Evolutionary conservation across 306 rosid species (phyloP), one percentile per base, ranked within the genome.

Genomic region (Arachis stenosperma): DNA sequence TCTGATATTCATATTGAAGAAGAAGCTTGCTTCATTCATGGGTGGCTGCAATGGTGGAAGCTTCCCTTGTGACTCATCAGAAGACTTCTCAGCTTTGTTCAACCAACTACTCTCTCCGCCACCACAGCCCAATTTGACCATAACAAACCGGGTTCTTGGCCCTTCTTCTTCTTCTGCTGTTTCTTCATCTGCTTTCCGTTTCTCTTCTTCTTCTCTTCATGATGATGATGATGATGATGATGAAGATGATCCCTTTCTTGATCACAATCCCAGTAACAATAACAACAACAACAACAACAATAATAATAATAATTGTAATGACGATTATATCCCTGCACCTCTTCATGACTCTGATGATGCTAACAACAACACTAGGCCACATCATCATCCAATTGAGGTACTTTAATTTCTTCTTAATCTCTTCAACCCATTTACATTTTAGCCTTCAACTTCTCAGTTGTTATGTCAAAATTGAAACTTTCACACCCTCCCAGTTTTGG

Each of bases 41-140:
- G 89, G 83, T 61, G 33, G 33, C 10, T 39, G 29, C 14, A 7
- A 50, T 42, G 17, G 44, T 13, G 47, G 22, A 33, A 33, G 50
- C 29, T 17, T 75, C 2, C 73, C 83, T 43, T 50, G 81, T 41
- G 14, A 22, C 15, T 88, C 84, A 53, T 68, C 93, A 0, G 88
- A 89, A 75, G 93, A 88, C 2, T 81, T 92, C 54, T 86, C 90
- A 9, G 70, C 89, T 81, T 72, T 88, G 55, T 83, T 90, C 33
- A 85, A 83, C 79, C 93, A 86, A 13, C 85, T 87, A 46, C 85
- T 86, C 37, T 37, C 73, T 27, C 39, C 78, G 3, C 65, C 71
- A 22, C 36, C 29, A 6, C 56, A 22, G 27, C 27, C 27, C 27
- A 22, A 22, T 22, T 22, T 22, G 27, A 22, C 83, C 15, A 75